Percentiles rank a stretch among this genome's conserved stretches.
phyloP scores from a whole-genome alignment of 2,329 filamentous ascomycete species.

The Laburnicola sp. region DNA sequence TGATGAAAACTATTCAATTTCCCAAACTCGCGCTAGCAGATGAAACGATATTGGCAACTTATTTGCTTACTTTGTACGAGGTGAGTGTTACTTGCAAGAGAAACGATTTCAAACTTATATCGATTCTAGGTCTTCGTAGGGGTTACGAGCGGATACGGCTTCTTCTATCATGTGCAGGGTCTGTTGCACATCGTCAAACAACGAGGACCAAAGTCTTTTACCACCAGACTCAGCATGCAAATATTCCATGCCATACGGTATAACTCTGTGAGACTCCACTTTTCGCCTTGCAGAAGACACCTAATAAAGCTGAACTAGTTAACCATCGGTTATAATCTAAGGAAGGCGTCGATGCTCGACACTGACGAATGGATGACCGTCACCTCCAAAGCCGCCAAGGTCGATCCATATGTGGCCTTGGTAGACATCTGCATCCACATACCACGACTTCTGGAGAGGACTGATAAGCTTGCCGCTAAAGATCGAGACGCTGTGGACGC shows the following conservation, averaged over 20 bases:
- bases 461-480: constrained; percentile 24
- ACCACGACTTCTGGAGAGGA: constrained; percentile 40
- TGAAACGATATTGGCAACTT: constrained; percentile 41
- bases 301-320: constrained; percentile 27
- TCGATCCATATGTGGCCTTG: constrained; percentile 39
- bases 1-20: constrained; percentile 36
- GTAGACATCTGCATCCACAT: constrained; percentile 40
- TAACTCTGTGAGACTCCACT: constrained; percentile 31
- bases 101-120: constrained; percentile 1
- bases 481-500: constrained; percentile 24
- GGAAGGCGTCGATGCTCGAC: constrained; percentile 43
- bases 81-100: constrained; percentile 11
- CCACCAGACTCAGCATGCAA: constrained; percentile 33
- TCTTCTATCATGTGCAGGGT: constrained; percentile 45
- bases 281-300: background rate
- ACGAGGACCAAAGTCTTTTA: constrained; percentile 39
- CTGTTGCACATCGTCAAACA: constrained; percentile 36
- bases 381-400: constrained; percentile 34
- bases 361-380: constrained; percentile 38
- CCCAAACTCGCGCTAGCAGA: constrained; percentile 33
- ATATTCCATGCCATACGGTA: constrained; percentile 43
- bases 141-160: constrained; percentile 38
- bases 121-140: constrained; percentile 38
- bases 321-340: constrained; percentile 39
- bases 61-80: constrained; percentile 42